These are phyloP conservation scores for Aspergillus sp. DNA, from an alignment of 2,329 filamentous ascomycete genomes.

Conservation along the genomic window DNA sequence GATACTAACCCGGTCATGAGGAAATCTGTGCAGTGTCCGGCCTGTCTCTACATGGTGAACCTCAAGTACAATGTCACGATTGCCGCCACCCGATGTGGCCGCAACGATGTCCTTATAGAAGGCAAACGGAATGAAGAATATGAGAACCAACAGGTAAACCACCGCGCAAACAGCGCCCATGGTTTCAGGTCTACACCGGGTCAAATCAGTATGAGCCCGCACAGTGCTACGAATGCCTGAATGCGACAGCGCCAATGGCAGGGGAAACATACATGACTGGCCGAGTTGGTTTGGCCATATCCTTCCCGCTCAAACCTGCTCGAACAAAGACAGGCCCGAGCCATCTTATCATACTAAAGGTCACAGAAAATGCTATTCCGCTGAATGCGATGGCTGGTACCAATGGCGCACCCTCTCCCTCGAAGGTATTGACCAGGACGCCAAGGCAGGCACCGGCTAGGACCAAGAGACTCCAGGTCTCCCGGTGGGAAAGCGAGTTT, in stretches of 20 bases:
- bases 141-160: slow-evolving; percentile 85
- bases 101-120: slow-evolving; percentile 98
- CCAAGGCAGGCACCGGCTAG: slow-evolving; percentile 69
- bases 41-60: slow-evolving; percentile 74
- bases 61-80: slow-evolving; percentile 79
- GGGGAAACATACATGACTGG: slow-evolving; percentile 64
- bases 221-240: not conserved
- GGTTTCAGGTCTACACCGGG: slow-evolving; percentile 69
- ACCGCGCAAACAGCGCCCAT: slow-evolving; percentile 94
- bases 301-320: slow-evolving; percentile 83
- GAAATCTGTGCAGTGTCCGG: slow-evolving; percentile 84
- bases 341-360: slow-evolving; percentile 88
- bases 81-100: slow-evolving; percentile 89
- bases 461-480: slow-evolving; percentile 59
- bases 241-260: not conserved
- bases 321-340: slow-evolving; percentile 85
- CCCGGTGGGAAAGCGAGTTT: slow-evolving; percentile 50
- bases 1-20: slow-evolving; percentile 76
- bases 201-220: slow-evolving; percentile 6
- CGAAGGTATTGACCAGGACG: slow-evolving; percentile 75
- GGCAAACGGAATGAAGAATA: slow-evolving; percentile 91
- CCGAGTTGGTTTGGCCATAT: slow-evolving; percentile 75
- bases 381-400: slow-evolving; percentile 86
- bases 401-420: slow-evolving; percentile 83
- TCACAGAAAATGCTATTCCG: slow-evolving; percentile 75